These are phyloP conservation scores for Sanghuangporus baumii DNA, from an alignment of 1,284 basidiomycete species.

Conservation along the genomic window DNA sequence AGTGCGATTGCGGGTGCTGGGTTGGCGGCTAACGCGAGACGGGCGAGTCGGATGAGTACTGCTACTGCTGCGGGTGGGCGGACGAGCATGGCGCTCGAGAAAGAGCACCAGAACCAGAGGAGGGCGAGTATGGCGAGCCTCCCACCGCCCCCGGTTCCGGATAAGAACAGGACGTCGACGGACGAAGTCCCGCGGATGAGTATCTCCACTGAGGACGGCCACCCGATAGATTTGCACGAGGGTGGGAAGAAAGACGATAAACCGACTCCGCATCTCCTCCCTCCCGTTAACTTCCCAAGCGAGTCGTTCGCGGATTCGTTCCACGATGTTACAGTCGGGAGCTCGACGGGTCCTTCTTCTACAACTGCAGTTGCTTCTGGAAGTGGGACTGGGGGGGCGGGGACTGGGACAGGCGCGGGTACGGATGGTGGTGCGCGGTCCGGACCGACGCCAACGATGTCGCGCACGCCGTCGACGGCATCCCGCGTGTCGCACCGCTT, in stretches of 20 bases:
- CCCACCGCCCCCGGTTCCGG: conserved; percentile 36
- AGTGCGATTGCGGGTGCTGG: conserved; percentile 53
- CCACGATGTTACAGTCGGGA: conserved; percentile 41
- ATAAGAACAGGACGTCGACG: conserved; percentile 31
- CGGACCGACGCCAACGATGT: conserved; percentile 25
- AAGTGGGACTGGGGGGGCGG: too few species aligned
- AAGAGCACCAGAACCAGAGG: conserved; percentile 14
- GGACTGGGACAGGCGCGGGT: conserved; percentile 15
- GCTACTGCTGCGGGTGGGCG: conserved; percentile 20
- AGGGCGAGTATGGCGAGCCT: conserved; percentile 34
- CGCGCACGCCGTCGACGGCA: conserved; percentile 43
- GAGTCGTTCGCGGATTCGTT: conserved; percentile 78
- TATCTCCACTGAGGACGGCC: conserved; percentile 64
- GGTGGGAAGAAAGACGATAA: conserved; percentile 30
- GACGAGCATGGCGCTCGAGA: conserved; percentile 32
- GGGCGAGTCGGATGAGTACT: conserved; percentile 7
- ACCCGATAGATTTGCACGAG: conserved; percentile 44
- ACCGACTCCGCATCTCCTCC: conserved; percentile 57
- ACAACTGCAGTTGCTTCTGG: background rate
- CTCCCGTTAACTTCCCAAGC: conserved; percentile 74
- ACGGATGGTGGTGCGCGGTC: conserved; percentile 17
- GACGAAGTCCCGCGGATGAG: conserved; percentile 59
- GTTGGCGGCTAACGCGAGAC: conserved; percentile 30
- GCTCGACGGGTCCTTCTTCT: background rate
- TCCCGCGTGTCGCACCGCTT: conserved; percentile 48